Percentiles rank a stretch among this genome's conserved stretches.
phyloP scores from a whole-genome alignment of 1,284 basidiomycete species.

The Moesziomyces sp. region DNA sequence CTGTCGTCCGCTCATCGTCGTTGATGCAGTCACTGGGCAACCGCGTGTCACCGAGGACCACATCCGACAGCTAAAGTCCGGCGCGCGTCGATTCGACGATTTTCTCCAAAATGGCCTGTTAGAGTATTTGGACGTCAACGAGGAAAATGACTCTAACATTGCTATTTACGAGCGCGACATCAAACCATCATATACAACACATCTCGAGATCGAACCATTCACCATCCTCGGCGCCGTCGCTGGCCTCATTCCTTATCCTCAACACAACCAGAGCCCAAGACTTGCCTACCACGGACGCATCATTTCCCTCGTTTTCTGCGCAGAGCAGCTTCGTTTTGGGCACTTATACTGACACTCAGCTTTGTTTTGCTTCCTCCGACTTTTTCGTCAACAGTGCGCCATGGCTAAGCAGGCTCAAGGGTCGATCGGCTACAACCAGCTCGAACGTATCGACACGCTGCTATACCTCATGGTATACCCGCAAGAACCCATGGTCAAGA shows the following conservation, averaged over 20 bases:
- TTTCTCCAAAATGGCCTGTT: conserved; percentile 95
- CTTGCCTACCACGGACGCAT: conserved; percentile 82
- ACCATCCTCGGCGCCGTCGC: conserved; percentile 97
- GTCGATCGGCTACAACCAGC: conserved; percentile 98
- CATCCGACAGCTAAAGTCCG: conserved; percentile 82
- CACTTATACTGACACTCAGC: too few relatives aligned
- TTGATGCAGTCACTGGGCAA: conserved; percentile 76
- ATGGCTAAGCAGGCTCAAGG: conserved; percentile 99
- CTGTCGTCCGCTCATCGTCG: conserved; percentile 97
- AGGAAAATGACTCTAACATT: conserved; percentile 98
- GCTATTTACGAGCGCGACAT: conserved; percentile 94
- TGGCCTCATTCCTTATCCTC: conserved; percentile 97
- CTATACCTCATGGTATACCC: conserved; percentile 98
- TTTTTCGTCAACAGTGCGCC: conserved; percentile 74
- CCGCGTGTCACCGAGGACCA: conserved; percentile 85
- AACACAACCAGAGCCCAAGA: conserved; percentile 98
- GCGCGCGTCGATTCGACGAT: conserved; percentile 87
- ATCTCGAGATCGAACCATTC: conserved; percentile 98
- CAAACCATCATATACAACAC: conserved; percentile 79
- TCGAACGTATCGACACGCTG: conserved; percentile 97
- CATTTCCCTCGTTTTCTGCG: too few relatives aligned
- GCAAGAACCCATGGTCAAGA: conserved; percentile 99
- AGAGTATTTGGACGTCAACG: conserved; percentile 98
- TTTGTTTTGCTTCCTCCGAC: too few relatives aligned
- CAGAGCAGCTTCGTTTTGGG: too few relatives aligned